Evolutionary conservation across 2,329 filamentous ascomycete species (phyloP).

Genomic region (Fusarium subglutinans): DNA sequence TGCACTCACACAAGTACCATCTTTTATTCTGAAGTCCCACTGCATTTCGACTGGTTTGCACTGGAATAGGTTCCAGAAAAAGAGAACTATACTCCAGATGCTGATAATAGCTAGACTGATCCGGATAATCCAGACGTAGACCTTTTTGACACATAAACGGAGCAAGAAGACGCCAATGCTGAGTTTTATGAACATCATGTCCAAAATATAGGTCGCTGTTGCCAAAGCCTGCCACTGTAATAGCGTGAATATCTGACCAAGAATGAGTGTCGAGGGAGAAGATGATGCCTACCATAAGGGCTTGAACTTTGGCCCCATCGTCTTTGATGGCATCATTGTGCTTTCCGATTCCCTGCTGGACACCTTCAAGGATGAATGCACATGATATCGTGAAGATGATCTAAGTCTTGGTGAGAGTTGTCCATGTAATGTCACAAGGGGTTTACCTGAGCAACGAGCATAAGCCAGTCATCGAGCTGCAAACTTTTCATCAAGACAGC

Average conservation of each 20-base stretch:
- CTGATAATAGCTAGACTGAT: conserved; percentile 56
- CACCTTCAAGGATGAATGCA: conserved; percentile 55
- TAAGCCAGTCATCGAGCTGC: conserved; percentile 63
- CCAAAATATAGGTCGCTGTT: conserved; percentile 59
- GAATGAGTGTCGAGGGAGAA: neutral
- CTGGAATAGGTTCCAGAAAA: conserved; percentile 64
- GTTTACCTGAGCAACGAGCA: conserved; percentile 59
- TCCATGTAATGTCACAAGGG: neutral
- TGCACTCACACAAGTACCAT: conserved; percentile 54
- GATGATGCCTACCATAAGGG: conserved; percentile 53
- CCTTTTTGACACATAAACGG: conserved; percentile 55
- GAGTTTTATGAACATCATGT: conserved; percentile 67
- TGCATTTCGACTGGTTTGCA: conserved; percentile 60
- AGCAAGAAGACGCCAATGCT: conserved; percentile 64
- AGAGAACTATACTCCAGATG: conserved; percentile 58
- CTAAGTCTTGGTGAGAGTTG: conserved; percentile 40
- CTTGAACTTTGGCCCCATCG: conserved; percentile 52
- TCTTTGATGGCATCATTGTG: conserved; percentile 58
- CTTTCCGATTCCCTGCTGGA: conserved; percentile 55
- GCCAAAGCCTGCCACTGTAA: conserved; percentile 61
- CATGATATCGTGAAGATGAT: conserved; percentile 59
- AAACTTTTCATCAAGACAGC: conserved; percentile 56
- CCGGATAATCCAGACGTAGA: conserved; percentile 60
- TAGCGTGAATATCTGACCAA: conserved; percentile 12
- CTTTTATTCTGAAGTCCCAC: conserved; percentile 61